Evolutionary conservation across 495 filamentous ascomycete genomes (phyloP).

Genomic region (Trichoderma erinaceum): DNA sequence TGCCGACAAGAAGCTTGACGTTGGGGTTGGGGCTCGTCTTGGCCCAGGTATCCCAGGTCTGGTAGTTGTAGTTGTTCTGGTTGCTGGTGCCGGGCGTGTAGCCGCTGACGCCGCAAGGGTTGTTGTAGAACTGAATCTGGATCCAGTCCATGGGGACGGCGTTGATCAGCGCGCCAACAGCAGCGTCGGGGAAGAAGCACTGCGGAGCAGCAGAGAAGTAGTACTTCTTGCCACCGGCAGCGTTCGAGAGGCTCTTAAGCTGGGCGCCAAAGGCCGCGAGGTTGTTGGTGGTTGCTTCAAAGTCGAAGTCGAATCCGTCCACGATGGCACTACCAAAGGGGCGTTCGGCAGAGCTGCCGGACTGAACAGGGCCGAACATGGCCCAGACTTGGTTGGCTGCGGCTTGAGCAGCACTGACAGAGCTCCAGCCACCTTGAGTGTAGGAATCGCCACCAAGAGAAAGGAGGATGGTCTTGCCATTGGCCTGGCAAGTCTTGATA

Average conservation of each 20-base stretch:
- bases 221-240: slow-evolving; percentile 36
- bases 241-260: slow-evolving; percentile 49
- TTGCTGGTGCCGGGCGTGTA: slow-evolving; percentile 27
- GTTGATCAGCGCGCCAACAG: slow-evolving; percentile 49
- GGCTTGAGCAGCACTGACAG: slow-evolving; percentile 42
- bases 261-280: slow-evolving; percentile 51
- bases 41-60: slow-evolving; percentile 67
- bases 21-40: slow-evolving; percentile 53
- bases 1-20: slow-evolving; percentile 61
- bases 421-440: slow-evolving; percentile 56
- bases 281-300: slow-evolving; percentile 45
- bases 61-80: slow-evolving; percentile 62
- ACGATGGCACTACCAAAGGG: slow-evolving; percentile 60
- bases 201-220: slow-evolving; percentile 64
- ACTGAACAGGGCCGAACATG: slow-evolving; percentile 53
- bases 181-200: slow-evolving; percentile 58
- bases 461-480: slow-evolving; percentile 60
- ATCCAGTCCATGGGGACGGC: slow-evolving; percentile 56
- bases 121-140: slow-evolving; percentile 65
- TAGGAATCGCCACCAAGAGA: slow-evolving; percentile 62
- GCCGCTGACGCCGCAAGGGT: slow-evolving; percentile 57
- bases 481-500: slow-evolving; percentile 58
- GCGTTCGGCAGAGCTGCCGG: slow-evolving; percentile 36
- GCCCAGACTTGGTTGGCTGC: slow-evolving; percentile 61
- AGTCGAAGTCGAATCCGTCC: slow-evolving; percentile 71